Percentiles rank a stretch among this genome's conserved stretches.
Evolutionary conservation across 208 protist genomes (phyloP).

Genomic region (Leishmania major): DNA sequence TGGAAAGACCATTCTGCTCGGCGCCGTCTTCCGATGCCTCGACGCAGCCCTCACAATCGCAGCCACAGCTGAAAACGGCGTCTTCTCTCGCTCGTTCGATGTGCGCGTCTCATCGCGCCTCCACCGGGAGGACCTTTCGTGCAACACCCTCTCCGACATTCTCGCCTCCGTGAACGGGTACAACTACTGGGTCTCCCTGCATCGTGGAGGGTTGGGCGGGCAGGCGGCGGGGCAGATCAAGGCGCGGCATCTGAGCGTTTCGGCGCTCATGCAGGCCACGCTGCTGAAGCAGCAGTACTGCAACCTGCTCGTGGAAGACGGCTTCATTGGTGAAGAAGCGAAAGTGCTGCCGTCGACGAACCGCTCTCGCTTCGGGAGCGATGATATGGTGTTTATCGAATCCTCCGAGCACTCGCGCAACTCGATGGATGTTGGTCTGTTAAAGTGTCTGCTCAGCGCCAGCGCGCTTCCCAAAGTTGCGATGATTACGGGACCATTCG

Average conservation of each 20-base stretch:
- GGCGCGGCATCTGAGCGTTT: conserved; percentile 62
- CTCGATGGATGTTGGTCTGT: conserved; percentile 61
- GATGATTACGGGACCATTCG: conserved; percentile 42
- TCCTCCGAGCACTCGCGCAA: conserved; percentile 55
- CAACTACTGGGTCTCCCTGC: conserved; percentile 83
- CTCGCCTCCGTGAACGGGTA: conserved; percentile 90
- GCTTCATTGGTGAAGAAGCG: conserved; percentile 43
- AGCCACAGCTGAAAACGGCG: conserved; percentile 54
- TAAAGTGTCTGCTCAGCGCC: conserved; percentile 67
- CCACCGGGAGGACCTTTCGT: conserved; percentile 80
- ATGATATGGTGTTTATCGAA: conserved; percentile 61
- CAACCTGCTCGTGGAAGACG: conserved; percentile 50
- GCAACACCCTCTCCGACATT: conserved; percentile 76
- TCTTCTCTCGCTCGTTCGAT: conserved; percentile 66
- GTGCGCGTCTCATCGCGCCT: conserved; percentile 57
- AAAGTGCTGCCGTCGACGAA: not conserved
- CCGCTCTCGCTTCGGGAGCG: not conserved
- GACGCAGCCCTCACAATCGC: conserved; percentile 95
- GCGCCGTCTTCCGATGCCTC: conserved; percentile 89
- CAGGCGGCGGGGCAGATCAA: conserved; percentile 49
- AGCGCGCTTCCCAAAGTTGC: conserved; percentile 73
- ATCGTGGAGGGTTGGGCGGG: conserved; percentile 37
- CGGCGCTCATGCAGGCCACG: conserved; percentile 58
- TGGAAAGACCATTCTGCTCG: conserved; percentile 94
- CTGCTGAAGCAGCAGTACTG: conserved; percentile 81